Evolutionary conservation across 179 eudicot genomes (phyloP).

Genomic region (Gypsophila paniculata): DNA sequence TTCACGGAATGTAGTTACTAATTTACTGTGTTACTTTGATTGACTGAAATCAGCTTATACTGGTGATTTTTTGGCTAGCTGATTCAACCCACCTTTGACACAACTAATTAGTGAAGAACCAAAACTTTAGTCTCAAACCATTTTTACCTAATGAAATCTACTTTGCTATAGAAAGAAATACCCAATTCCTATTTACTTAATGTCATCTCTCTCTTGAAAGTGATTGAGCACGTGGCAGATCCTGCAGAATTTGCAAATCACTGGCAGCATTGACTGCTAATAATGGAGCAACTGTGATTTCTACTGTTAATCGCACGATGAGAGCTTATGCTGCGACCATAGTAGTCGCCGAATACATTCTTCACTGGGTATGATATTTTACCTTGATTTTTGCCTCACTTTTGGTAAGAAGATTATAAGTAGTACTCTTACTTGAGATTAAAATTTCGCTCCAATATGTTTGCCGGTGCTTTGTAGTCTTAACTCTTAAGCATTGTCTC

Average conservation of each 20-base stretch:
- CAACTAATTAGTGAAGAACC: not conserved
- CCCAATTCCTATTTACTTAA: not conserved
- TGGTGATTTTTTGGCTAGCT: not conserved
- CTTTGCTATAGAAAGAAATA: not conserved
- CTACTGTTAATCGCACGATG: slow-evolving; percentile 87
- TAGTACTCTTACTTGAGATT: not conserved
- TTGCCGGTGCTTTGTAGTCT: not conserved
- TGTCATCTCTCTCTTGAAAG: slow-evolving; percentile 34
- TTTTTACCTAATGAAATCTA: not conserved
- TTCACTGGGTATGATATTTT: slow-evolving; percentile 65
- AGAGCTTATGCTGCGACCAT: slow-evolving; percentile 86
- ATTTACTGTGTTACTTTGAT: not conserved
- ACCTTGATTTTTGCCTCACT: not conserved
- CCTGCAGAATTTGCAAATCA: slow-evolving; percentile 89
- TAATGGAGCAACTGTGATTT: slow-evolving; percentile 78
- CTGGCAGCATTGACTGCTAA: slow-evolving; percentile 61
- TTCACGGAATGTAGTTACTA: not conserved
- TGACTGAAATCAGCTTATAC: not conserved
- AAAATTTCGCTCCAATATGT: not conserved
- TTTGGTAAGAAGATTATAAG: too few species aligned
- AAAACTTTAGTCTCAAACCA: not conserved
- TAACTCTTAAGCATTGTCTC: not conserved
- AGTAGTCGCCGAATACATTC: slow-evolving; percentile 72
- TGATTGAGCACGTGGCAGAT: slow-evolving; percentile 92
- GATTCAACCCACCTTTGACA: not conserved